Base-by-base conservation (phyloP, 2,329 filamentous ascomycete genomes). In the Pseudofabraea citricarpa region DNA sequence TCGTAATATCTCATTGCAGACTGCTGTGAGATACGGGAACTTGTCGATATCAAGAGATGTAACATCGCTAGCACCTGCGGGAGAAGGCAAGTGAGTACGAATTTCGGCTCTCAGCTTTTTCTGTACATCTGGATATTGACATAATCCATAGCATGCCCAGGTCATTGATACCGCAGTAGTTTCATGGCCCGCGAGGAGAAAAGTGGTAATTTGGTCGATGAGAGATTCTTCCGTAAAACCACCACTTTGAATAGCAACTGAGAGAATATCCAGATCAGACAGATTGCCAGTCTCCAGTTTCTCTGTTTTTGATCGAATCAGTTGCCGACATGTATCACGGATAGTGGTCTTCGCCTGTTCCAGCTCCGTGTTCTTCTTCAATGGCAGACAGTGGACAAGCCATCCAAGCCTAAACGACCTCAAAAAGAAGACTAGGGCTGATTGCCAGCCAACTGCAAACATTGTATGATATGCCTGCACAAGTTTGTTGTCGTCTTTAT, bases 121-220 rank as follows among this genome's bases (percentile, higher is more conserved):
- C 63, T 90, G 85, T 6, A 85, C 68, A 0, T 78, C 70, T 0
- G 77, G 79, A 54, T 87, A 64, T 16, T 71, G 72, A 53, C 76
- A 76, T 12, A 90, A 72, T 22, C 81, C 66, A 57, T 87, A 85
- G 9, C 79, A 63, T 4, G 81, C 75, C 39, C 85, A 90, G 15
- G 81, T 84, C 56, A 90, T 69, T 23, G 85, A 74, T 1, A 80
- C 74, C 1, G 86, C 79, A 0, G 85, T 89, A 2, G 86, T 90
- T 64, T 90, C 85, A 61, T 90, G 86, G 20, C 81, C 82, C 0
- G 87, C 87, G 1, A 83, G 83, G 5, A 91, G 75, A 67, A 93
- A 90, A 0, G 86, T 91, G 86, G 91, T 90, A 59, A 90, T 76
- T 64, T 93, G 87, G 60, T 90, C 84, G 26, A 87, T 77, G 15